Conservation (phyloP, 305 asterid species). For the Fraxinus angustifolia region DNA sequence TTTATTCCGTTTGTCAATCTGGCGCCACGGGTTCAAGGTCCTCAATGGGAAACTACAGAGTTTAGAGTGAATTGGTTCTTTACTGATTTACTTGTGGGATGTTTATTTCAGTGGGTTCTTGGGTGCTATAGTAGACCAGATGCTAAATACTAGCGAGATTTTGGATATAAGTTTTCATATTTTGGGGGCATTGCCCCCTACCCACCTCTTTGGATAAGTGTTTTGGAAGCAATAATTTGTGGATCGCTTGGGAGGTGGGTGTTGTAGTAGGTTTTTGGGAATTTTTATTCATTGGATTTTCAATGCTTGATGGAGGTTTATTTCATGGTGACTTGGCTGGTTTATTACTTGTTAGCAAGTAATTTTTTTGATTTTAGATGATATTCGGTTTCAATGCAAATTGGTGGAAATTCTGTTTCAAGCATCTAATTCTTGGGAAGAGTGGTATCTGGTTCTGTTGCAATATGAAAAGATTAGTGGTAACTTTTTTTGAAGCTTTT, state of each 20-base stretch:
- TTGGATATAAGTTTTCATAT: no score
- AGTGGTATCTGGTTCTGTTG: no score
- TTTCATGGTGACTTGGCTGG: constrained; percentile 74
- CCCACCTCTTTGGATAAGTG: background rate
- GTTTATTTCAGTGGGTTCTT: background rate
- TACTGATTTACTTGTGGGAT: background rate
- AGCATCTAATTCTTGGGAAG: no score
- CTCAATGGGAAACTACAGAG: background rate
- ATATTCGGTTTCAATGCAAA: no score
- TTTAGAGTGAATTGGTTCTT: background rate
- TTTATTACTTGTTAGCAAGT: constrained; percentile 77
- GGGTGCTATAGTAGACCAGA: background rate
- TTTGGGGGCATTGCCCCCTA: background rate
- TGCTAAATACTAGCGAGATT: background rate
- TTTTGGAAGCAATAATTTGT: constrained; percentile 61
- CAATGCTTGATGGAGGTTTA: constrained; percentile 80
- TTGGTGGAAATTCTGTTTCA: no score
- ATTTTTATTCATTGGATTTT: constrained; percentile 44
- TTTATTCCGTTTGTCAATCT: background rate
- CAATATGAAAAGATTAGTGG: no score
- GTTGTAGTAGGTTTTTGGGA: constrained; percentile 32
- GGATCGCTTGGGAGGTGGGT: constrained; percentile 63
- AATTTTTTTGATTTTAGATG: background rate
- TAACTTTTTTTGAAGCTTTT: no score
- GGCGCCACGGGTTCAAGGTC: background rate